Conservation (phyloP, 1,139 yeast species). For the Taphrina betulina region DNA sequence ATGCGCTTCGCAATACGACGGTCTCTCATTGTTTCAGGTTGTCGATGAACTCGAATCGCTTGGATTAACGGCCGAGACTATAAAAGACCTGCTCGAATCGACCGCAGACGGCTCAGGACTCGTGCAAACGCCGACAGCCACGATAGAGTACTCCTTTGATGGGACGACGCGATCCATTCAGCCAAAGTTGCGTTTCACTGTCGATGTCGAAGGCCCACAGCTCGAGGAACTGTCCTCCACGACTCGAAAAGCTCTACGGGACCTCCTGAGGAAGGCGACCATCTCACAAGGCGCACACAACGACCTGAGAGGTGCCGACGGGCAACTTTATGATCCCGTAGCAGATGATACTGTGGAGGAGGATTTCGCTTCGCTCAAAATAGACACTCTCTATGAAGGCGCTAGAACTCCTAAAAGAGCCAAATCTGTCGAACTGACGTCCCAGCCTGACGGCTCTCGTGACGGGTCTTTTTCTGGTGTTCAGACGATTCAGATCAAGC, state of each 20-base stretch:
- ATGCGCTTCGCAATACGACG: no score
- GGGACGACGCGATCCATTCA: constrained; percentile 39
- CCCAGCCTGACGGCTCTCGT: not conserved
- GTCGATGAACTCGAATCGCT: constrained; percentile 58
- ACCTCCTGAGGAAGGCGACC: constrained; percentile 16
- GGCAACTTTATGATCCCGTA: constrained; percentile 8
- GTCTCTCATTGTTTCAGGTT: constrained; percentile 45
- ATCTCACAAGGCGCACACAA: no score
- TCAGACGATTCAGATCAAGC: constrained; percentile 42
- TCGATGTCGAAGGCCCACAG: constrained; percentile 14
- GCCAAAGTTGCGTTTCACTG: constrained; percentile 39
- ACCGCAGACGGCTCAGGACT: constrained; percentile 37
- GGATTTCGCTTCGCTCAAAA: not conserved
- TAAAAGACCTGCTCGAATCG: constrained; percentile 25
- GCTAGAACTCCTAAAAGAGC: not conserved
- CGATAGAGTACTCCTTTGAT: constrained; percentile 40
- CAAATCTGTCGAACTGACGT: not conserved
- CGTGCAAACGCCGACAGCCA: constrained; percentile 31
- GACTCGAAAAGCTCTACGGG: constrained; percentile 27
- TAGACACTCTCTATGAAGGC: not conserved
- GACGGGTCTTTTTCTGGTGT: not conserved
- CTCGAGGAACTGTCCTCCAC: constrained; percentile 18
- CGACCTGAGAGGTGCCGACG: no score
- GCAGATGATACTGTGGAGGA: constrained; percentile 14
- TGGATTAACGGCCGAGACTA: constrained; percentile 45